These are phyloP conservation scores for Fusarium mexicanum DNA, from an alignment of 2,329 filamentous ascomycete genomes.

Conservation along the genomic window DNA sequence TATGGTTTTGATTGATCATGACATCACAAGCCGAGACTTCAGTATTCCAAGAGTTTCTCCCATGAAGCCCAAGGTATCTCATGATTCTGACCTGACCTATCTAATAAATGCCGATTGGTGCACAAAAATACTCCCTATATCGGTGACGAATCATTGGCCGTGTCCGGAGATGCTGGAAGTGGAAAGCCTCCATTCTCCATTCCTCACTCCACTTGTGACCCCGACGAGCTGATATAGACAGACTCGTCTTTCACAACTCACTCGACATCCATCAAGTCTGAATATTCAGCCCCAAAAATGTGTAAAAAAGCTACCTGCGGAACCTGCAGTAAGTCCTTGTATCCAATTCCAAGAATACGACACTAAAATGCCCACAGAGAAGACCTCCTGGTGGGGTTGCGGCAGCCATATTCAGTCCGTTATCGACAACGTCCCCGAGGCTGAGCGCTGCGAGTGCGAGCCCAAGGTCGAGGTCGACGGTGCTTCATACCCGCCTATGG, in stretches of 20 bases:
- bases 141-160: slow-evolving; percentile 13
- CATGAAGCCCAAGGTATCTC: background rate
- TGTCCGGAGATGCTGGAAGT: slow-evolving; percentile 20
- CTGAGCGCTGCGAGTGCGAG: slow-evolving; percentile 72
- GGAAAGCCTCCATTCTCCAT: slow-evolving; percentile 1
- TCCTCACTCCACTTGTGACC: slow-evolving; percentile 11
- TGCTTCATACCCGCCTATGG: slow-evolving; percentile 73
- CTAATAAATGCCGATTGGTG: background rate
- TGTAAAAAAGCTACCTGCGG: slow-evolving; percentile 71
- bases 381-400: slow-evolving; percentile 70
- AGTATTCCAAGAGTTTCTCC: background rate
- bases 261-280: background rate
- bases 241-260: background rate
- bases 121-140: background rate
- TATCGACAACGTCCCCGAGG: slow-evolving; percentile 66
- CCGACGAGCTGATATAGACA: slow-evolving; percentile 2
- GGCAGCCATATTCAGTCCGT: slow-evolving; percentile 69
- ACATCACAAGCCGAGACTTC: slow-evolving; percentile 6
- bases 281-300: slow-evolving; percentile 55
- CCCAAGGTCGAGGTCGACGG: slow-evolving; percentile 70
- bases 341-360: background rate
- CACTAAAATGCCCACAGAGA: slow-evolving; percentile 25
- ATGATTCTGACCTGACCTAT: background rate
- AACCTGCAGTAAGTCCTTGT: slow-evolving; percentile 66
- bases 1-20: background rate